These are phyloP conservation scores for Cavenderia fasciculata DNA, from an alignment of 78 protist genomes.

Conservation along the genomic window DNA sequence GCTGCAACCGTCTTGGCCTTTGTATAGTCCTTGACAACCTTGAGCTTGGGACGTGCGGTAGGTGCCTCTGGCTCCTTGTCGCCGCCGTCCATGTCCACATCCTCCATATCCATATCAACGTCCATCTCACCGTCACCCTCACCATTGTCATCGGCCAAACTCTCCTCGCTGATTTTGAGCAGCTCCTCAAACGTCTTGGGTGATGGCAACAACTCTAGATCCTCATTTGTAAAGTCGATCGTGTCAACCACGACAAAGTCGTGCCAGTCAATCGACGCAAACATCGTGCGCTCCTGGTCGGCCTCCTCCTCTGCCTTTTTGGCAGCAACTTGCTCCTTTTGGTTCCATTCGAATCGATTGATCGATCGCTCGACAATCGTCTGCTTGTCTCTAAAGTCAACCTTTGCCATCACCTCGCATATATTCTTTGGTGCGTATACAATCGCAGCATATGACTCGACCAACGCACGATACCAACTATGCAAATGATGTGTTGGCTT, in stretches of 20 bases:
- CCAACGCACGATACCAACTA: slow-evolving; percentile 73
- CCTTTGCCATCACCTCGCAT: not conserved
- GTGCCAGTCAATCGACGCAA: slow-evolving; percentile 90
- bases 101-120: slow-evolving; percentile 61
- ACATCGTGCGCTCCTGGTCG: slow-evolving; percentile 47
- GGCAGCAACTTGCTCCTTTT: slow-evolving; percentile 29
- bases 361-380: slow-evolving; percentile 64
- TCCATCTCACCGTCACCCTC: slow-evolving; percentile 37
- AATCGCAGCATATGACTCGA: slow-evolving; percentile 55
- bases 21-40: slow-evolving; percentile 50
- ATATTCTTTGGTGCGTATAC: slow-evolving; percentile 73
- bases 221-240: slow-evolving; percentile 84
- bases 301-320: slow-evolving; percentile 77
- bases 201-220: slow-evolving; percentile 32
- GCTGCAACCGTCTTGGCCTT: slow-evolving; percentile 12
- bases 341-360: slow-evolving; percentile 70
- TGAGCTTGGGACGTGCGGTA: slow-evolving; percentile 23
- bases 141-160: not conserved
- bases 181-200: slow-evolving; percentile 71
- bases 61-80: not conserved
- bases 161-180: not conserved
- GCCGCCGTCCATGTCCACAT: slow-evolving; percentile 4
- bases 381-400: slow-evolving; percentile 20
- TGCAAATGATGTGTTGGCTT: slow-evolving; percentile 64
- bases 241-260: slow-evolving; percentile 93